Evolutionary conservation across 192 early-diverging fungal species (phyloP).

Genomic region (Coemansia umbellata): DNA sequence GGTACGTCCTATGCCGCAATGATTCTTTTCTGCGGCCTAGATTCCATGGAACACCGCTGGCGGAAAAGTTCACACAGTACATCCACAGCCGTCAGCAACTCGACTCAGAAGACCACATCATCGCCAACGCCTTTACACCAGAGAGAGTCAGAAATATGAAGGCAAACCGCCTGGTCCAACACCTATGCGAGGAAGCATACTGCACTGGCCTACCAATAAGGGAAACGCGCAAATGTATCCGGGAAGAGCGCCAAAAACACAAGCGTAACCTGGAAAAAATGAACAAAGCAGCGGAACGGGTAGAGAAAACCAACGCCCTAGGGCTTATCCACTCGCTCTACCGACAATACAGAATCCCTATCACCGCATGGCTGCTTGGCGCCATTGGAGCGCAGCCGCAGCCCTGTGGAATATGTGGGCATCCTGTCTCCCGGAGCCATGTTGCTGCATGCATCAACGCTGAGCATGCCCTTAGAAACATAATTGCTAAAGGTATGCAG

Average conservation of each 20-base stretch:
- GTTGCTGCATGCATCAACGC: not conserved
- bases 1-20: not conserved
- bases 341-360: not conserved
- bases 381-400: not conserved
- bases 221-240: not conserved
- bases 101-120: not conserved
- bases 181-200: too few relatives aligned
- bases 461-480: not conserved
- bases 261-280: too few relatives aligned
- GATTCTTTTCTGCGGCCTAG: too few relatives aligned
- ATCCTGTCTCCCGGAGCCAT: not conserved
- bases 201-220: not conserved
- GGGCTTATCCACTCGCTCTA: not conserved
- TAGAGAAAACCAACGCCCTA: not conserved
- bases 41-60: slow-evolving; percentile 1
- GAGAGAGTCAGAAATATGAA: not conserved
- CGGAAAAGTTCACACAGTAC: not conserved
- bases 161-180: too few relatives aligned
- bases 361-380: too few relatives aligned
- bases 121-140: not conserved
- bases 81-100: not conserved
- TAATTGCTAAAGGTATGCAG: not conserved
- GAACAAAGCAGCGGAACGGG: not conserved
- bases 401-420: not conserved
- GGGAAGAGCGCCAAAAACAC: not conserved